These are phyloP conservation scores for Arthroderma sp. DNA, from an alignment of 2,329 filamentous ascomycete species.

Conservation along the genomic window DNA sequence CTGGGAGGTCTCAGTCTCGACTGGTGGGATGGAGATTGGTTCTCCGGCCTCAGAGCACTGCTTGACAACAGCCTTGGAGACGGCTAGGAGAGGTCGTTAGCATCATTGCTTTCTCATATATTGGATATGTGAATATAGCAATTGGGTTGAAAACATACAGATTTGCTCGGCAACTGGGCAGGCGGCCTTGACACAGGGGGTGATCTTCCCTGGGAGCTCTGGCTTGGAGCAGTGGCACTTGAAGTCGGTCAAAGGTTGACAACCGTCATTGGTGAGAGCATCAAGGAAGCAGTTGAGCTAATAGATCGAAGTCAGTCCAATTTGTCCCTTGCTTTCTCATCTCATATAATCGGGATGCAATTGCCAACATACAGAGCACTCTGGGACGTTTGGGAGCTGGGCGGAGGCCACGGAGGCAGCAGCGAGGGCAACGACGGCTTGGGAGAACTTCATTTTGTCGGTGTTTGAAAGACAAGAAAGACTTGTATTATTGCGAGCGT, in stretches of 20 bases:
- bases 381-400: conserved; percentile 36
- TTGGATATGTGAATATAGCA: not conserved
- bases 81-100: conserved; percentile 19
- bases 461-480: not conserved
- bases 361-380: conserved; percentile 33
- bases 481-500: not conserved
- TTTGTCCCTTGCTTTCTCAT: too few species aligned
- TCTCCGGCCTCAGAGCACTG: conserved; percentile 27
- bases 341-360: not conserved
- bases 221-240: conserved; percentile 40
- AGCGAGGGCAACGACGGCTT: conserved; percentile 27
- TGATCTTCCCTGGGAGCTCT: conserved; percentile 30
- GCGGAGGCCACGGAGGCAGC: conserved; percentile 36
- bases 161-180: conserved; percentile 21
- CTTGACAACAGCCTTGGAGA: conserved; percentile 26
- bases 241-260: conserved; percentile 37
- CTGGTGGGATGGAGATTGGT: conserved; percentile 27
- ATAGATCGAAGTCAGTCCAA: not conserved
- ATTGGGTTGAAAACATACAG: not conserved
- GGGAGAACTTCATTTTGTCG: conserved; percentile 26
- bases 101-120: not conserved
- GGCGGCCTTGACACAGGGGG: conserved; percentile 37
- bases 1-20: conserved; percentile 12
- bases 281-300: conserved; percentile 38
- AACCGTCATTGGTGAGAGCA: conserved; percentile 34